Conservation (phyloP, 208 protist species). For the Acanthamoeba quina region DNA sequence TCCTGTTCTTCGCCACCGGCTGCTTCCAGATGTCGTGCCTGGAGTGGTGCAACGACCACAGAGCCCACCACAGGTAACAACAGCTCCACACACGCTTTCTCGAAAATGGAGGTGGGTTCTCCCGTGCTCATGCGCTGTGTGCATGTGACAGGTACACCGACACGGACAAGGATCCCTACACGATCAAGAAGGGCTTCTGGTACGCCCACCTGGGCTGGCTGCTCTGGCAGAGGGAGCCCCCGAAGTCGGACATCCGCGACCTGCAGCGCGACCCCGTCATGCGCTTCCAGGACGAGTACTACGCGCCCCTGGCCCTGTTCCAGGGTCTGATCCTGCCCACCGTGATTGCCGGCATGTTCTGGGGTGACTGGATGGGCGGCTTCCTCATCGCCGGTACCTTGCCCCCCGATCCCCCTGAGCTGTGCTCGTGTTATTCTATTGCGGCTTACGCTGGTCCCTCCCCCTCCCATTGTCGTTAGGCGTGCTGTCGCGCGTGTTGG, state of each 20-base stretch:
- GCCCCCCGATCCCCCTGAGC: background rate
- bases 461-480: slow-evolving; percentile 64
- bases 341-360: slow-evolving; percentile 81
- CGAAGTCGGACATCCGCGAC: slow-evolving; percentile 84
- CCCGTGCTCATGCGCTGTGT: background rate
- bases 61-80: slow-evolving; percentile 84
- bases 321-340: slow-evolving; percentile 85
- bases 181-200: slow-evolving; percentile 77
- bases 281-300: slow-evolving; percentile 88
- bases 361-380: slow-evolving; percentile 85
- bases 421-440: background rate
- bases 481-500: slow-evolving; percentile 82
- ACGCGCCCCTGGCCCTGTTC: slow-evolving; percentile 78
- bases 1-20: slow-evolving; percentile 77
- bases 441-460: background rate
- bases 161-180: slow-evolving; percentile 85
- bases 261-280: slow-evolving; percentile 83
- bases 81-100: too few species aligned
- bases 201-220: slow-evolving; percentile 88
- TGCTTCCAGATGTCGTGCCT: slow-evolving; percentile 76
- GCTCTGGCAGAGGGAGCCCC: slow-evolving; percentile 78
- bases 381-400: slow-evolving; percentile 81
- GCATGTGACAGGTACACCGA: slow-evolving; percentile 80
- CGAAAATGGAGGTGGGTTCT: background rate
- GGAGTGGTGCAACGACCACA: slow-evolving; percentile 85